Percentiles rank a stretch among this genome's conserved stretches.
Conservation (phyloP, 2,329 filamentous ascomycete species). For the Talaromyces sp. region DNA sequence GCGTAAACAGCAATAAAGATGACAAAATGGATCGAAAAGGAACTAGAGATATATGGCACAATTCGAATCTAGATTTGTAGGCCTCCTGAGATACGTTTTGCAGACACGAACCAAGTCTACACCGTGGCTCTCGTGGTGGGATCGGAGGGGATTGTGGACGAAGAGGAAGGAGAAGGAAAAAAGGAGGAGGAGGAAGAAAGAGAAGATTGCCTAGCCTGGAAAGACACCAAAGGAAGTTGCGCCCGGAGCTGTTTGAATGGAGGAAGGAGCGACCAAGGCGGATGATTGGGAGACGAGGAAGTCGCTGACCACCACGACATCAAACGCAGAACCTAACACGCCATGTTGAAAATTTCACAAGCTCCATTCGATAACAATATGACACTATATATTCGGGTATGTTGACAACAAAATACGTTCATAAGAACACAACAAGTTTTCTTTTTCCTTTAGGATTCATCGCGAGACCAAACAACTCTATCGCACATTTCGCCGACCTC, state of each 20-base stretch:
- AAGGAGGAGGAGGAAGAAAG: constrained; percentile 8
- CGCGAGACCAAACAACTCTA: constrained; percentile 8
- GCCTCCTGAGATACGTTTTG: not conserved
- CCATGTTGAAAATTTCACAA: constrained; percentile 6
- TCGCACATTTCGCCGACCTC: constrained; percentile 6
- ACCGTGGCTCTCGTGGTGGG: not conserved
- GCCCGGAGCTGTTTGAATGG: not conserved
- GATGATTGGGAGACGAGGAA: constrained; percentile 1
- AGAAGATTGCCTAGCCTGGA: not conserved
- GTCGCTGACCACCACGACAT: constrained; percentile 1
- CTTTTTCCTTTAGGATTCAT: constrained; percentile 5
- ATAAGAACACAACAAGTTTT: constrained; percentile 2
- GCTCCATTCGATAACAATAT: constrained; percentile 15
- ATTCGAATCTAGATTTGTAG: not conserved
- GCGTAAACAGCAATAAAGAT: not conserved
- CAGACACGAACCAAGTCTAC: not conserved
- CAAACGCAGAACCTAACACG: constrained; percentile 16
- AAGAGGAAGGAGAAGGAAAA: constrained; percentile 14
- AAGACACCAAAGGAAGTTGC: constrained; percentile 12
- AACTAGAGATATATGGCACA: not conserved
- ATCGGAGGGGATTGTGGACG: constrained; percentile 4
- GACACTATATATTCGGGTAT: constrained; percentile 18
- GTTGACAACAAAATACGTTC: constrained; percentile 16
- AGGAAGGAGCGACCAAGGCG: constrained; percentile 10
- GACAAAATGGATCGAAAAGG: not conserved